Conservation (phyloP, 2,329 filamentous ascomycete genomes). For the Aspergillus fijiensis region DNA sequence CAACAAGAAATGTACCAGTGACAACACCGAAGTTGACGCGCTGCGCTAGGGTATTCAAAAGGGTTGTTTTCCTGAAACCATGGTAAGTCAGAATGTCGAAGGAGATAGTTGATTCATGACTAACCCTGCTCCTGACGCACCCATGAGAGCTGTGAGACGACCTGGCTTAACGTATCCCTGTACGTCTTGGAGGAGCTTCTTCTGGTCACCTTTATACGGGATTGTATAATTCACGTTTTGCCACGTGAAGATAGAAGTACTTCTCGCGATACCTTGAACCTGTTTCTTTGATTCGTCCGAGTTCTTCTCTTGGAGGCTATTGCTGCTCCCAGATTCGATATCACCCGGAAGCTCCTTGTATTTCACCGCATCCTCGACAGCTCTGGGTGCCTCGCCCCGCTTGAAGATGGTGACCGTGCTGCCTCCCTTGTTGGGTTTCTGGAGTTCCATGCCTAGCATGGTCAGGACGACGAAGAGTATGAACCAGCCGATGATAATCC, state of each 20-base stretch:
- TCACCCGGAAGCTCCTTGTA: conserved; percentile 43
- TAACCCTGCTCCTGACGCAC: conserved; percentile 62
- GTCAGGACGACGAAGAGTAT: conserved; percentile 73
- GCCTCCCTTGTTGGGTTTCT: conserved; percentile 78
- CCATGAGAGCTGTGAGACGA: conserved; percentile 76
- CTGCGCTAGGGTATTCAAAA: conserved; percentile 49
- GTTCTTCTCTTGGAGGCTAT: conserved; percentile 20
- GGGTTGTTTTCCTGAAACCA: conserved; percentile 47
- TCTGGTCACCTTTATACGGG: conserved; percentile 44
- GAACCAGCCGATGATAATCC: conserved; percentile 75
- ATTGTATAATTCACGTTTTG: conserved; percentile 76
- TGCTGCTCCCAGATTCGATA: conserved; percentile 50
- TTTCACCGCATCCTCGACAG: conserved; percentile 58
- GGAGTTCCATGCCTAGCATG: conserved; percentile 72
- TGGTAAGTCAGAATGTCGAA: not conserved
- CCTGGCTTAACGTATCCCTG: conserved; percentile 75
- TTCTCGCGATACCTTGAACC: conserved; percentile 57
- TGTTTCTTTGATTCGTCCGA: conserved; percentile 26
- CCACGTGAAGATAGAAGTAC: conserved; percentile 78
- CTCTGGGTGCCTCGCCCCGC: conserved; percentile 61
- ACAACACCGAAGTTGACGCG: conserved; percentile 47
- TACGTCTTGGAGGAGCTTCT: conserved; percentile 58
- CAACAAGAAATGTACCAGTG: conserved; percentile 46
- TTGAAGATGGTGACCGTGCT: conserved; percentile 77
- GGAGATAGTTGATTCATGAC: not conserved